A percentile compares a stretch with the other conserved stretches of the same genome.
These are phyloP conservation scores for Bipolaris cookei DNA, from an alignment of 2,329 filamentous ascomycete genomes.

Conservation along the genomic window DNA sequence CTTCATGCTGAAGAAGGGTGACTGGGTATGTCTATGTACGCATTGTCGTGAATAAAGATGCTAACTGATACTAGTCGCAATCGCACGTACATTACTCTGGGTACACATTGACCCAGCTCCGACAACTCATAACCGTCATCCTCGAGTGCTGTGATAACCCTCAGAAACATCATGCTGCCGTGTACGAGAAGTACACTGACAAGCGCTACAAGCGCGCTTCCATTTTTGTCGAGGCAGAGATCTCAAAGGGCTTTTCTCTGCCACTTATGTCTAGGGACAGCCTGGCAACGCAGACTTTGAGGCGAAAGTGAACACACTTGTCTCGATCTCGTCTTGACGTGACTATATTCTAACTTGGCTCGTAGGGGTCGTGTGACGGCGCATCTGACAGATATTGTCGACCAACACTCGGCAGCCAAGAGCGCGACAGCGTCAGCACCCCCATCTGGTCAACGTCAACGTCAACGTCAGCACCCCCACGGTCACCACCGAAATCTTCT, in stretches of 20 bases:
- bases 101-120: slow-evolving; percentile 86
- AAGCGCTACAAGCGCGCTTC: slow-evolving; percentile 87
- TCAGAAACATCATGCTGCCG: slow-evolving; percentile 79
- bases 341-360: slow-evolving; percentile 35
- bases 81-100: slow-evolving; percentile 91
- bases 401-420: slow-evolving; percentile 22
- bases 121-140: slow-evolving; percentile 76
- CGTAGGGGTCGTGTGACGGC: slow-evolving; percentile 30
- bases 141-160: slow-evolving; percentile 87
- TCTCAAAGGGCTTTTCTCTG: slow-evolving; percentile 66
- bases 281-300: slow-evolving; percentile 45
- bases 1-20: slow-evolving; percentile 85
- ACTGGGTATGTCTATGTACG: slow-evolving; percentile 72
- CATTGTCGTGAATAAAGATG: neutral
- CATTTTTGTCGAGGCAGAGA: slow-evolving; percentile 76
- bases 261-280: slow-evolving; percentile 49
- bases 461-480: slow-evolving; percentile 27
- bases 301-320: slow-evolving; percentile 47
- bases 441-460: slow-evolving; percentile 13
- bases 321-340: slow-evolving; percentile 26
- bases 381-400: slow-evolving; percentile 21
- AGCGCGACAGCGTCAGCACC: slow-evolving; percentile 16
- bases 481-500: slow-evolving; percentile 39
- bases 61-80: slow-evolving; percentile 66
- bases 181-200: slow-evolving; percentile 92